Percentiles rank a stretch among this genome's conserved stretches.
phyloP scores from a whole-genome alignment of 352 stramenopile species.

The Pythium aquatile region DNA sequence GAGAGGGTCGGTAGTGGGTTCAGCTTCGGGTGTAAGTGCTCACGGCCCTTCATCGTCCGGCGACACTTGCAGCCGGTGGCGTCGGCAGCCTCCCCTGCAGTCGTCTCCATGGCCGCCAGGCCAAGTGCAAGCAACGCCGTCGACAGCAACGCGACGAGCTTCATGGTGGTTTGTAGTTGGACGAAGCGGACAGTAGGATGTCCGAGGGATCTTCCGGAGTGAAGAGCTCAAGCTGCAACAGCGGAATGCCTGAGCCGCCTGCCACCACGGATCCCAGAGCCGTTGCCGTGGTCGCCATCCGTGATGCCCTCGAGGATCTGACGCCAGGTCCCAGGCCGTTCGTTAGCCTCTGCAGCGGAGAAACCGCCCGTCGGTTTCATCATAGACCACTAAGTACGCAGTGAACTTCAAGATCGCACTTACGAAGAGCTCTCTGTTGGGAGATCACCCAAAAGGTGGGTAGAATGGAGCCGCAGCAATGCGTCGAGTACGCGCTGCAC shows the following conservation, averaged over 20 bases:
- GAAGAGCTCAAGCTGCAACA: conserved; percentile 1
- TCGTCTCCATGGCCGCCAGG: neutral
- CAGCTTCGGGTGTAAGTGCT: conserved; percentile 41
- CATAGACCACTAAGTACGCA: neutral
- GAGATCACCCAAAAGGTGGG: neutral
- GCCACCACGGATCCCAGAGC: neutral
- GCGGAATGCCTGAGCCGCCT: neutral
- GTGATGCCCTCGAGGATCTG: neutral
- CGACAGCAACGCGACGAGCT: conserved; percentile 5
- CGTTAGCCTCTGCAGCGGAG: neutral
- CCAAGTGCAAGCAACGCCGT: neutral
- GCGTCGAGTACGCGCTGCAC: conserved; percentile 38
- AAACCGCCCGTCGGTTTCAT: neutral
- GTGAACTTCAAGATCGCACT: conserved; percentile 16
- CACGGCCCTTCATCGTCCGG: conserved; percentile 42
- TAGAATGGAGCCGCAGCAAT: conserved; percentile 18
- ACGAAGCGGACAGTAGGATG: neutral
- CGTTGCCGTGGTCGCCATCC: neutral
- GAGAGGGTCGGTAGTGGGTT: conserved; percentile 33
- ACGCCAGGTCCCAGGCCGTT: neutral
- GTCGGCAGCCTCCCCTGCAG: conserved; percentile 15
- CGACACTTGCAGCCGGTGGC: conserved; percentile 44
- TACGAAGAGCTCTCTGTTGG: neutral
- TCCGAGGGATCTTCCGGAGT: neutral
- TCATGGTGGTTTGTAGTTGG: conserved; percentile 7